Base-by-base conservation (phyloP, 2,329 filamentous ascomycete genomes). In the Diaporthe batatas region DNA sequence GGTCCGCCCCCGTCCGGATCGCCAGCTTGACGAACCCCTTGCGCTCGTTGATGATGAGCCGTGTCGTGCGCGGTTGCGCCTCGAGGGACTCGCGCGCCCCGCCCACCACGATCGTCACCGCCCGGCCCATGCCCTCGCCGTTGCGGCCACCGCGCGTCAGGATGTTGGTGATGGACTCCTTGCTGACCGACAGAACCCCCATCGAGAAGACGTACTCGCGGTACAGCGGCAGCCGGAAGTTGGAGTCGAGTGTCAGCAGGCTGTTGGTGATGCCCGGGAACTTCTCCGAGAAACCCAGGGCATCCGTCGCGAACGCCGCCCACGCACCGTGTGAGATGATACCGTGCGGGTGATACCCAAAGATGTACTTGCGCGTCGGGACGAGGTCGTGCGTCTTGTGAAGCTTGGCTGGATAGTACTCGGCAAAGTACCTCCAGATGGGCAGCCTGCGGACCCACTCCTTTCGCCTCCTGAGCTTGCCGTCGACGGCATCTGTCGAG, bases 241-340 rank as follows among this genome's bases (percentile, higher is more conserved):
- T 99, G 68, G 92, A 92, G 79, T 98, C 96, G n/a, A 99, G 89
- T 0, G 96, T 99, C 44, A 98, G 86, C 29, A 98, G 86, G 10
- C 94, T 95, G 83, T 98, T 98, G 58, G 93, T 98, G 81, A 99
- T 98, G 73, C 95, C 96, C 0, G 96, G 96, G 78, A 98, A 99
- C 74, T 97, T 90, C 71, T 93, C 90, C 0, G 90, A 88, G 81
- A 98, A 98, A 0, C 94, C 94, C 0, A 98, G 87, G 0, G 94
- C 94, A 78, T 98, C 95, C 0, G 96, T 98, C 5, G 89, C 93
- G 79, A 98, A 98, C 6, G 95, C 93, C 6, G 91, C 94, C 84
- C 96, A 98, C 0, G 95, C 96, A n/a, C 96, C 96, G 78, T 98
- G 94, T 6, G 93, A 96, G 79, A 99, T 98, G 82, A 99, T 98